Conservation (phyloP, 805 yeast species). For the Wickerhamomyces chambardii region DNA sequence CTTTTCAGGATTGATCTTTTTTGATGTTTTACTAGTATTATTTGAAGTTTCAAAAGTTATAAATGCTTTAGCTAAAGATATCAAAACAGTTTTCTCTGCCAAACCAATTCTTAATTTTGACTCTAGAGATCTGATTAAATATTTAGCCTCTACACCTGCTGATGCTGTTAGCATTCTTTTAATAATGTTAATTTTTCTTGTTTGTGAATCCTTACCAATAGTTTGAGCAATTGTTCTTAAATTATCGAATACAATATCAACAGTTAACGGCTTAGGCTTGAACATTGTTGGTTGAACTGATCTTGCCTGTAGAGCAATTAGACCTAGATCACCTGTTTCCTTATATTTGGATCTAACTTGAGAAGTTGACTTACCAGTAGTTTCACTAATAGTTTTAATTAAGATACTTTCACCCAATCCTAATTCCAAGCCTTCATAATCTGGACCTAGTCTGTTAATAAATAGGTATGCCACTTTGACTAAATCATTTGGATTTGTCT, state of each 20-base stretch:
- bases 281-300: slow-evolving; percentile 89
- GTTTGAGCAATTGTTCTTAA: slow-evolving; percentile 70
- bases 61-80: slow-evolving; percentile 79
- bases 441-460: slow-evolving; percentile 90
- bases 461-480: slow-evolving; percentile 73
- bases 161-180: slow-evolving; percentile 82
- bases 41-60: slow-evolving; percentile 45
- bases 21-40: slow-evolving; percentile 19
- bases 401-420: slow-evolving; percentile 90
- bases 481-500: slow-evolving; percentile 42
- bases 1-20: slow-evolving; percentile 24
- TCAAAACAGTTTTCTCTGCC: slow-evolving; percentile 87
- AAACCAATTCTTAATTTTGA: slow-evolving; percentile 90
- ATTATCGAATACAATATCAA: slow-evolving; percentile 63
- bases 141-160: slow-evolving; percentile 82
- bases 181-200: slow-evolving; percentile 67
- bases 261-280: slow-evolving; percentile 75
- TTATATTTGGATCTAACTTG: slow-evolving; percentile 70
- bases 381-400: slow-evolving; percentile 81
- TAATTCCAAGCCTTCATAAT: slow-evolving; percentile 87
- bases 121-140: slow-evolving; percentile 80
- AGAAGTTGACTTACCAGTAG: slow-evolving; percentile 73
- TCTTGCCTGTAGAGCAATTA: slow-evolving; percentile 78
- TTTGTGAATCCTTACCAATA: slow-evolving; percentile 78
- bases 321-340: slow-evolving; percentile 83